Evolutionary conservation across 2,329 filamentous ascomycete genomes (phyloP), one percentile per base, ranked within the genome.

Genomic region (Calonectria leucothoes): DNA sequence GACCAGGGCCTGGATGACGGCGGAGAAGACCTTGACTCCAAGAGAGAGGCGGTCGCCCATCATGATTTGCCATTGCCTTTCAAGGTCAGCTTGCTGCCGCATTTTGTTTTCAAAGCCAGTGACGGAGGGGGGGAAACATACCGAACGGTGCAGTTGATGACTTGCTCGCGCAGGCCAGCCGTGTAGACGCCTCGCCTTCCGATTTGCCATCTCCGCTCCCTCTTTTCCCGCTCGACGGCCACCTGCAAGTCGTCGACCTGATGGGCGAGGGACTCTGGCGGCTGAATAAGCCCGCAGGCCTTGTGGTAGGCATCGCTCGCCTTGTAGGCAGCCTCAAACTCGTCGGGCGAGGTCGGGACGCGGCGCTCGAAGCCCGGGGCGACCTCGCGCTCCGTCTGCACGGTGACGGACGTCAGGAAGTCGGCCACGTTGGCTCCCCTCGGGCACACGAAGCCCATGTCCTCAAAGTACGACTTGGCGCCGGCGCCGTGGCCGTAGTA

Each of bases 401-500:
- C 92, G 1, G 92, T 93, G 10, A 94, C 87, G 0, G 91, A 91
- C 3, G 93, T 94, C 45, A 94, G 83, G 83, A 94, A 94, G 80
- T 94, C 93, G 7, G 92, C 91, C 2, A 91, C 91, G 6, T 92
- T 94, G 72, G 91, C 82, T 20, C 85, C 81, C 0, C 79, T 75
- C n/a, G 82, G 81, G 42, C 82, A 91, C 63, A 90, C 79, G 81
- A 93, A 94, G 12, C 93, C 93, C 20, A 94, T 86, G 64, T 91
- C 87, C 72, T 91, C 86, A 80, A 95, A 94, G 82, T 94, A 94
- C 71, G 90, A 85, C 70, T 88, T 89, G 4, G 93, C 93, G 55
- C 90, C 86, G n/a, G 85, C 84, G 4, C 89, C 88, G 3, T 89
- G 90, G 0, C 93, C 93, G 80, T 91, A 91, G 84, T 90, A 94